Evolutionary conservation across 257 asterid species (phyloP).

Genomic region (Petunia axillaris): DNA sequence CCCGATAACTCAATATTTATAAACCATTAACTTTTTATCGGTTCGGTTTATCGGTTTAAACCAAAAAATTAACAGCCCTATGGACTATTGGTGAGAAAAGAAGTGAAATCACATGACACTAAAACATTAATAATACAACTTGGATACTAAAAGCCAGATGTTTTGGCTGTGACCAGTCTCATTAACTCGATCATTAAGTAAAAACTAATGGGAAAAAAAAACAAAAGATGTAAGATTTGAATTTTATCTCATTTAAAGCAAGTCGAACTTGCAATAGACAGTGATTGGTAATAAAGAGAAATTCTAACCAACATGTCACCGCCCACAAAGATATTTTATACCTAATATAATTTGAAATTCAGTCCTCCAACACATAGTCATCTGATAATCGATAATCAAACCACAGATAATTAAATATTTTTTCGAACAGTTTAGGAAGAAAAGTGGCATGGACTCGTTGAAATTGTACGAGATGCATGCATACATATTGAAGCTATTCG

Average conservation of each 20-base stretch:
- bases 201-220: not conserved
- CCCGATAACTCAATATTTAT: too few relatives aligned
- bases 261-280: not conserved
- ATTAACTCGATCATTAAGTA: not conserved
- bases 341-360: constrained; percentile 17
- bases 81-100: not conserved
- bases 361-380: not conserved
- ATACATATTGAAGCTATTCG: too few relatives aligned
- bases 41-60: too few relatives aligned
- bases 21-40: too few relatives aligned
- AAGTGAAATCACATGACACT: not conserved
- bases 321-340: not conserved
- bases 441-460: too few relatives aligned
- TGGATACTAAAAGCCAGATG: not conserved
- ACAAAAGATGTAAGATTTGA: not conserved
- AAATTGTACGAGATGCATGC: too few relatives aligned
- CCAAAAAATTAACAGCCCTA: too few relatives aligned
- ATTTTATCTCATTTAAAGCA: not conserved
- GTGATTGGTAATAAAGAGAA: too few relatives aligned
- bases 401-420: not conserved
- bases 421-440: not conserved
- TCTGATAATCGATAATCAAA: not conserved
- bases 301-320: not conserved
- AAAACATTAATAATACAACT: not conserved
- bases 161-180: constrained; percentile 1